These are phyloP conservation scores for Linnemannia elongata DNA, from an alignment of 192 early-diverging fungal species.

Conservation along the genomic window DNA sequence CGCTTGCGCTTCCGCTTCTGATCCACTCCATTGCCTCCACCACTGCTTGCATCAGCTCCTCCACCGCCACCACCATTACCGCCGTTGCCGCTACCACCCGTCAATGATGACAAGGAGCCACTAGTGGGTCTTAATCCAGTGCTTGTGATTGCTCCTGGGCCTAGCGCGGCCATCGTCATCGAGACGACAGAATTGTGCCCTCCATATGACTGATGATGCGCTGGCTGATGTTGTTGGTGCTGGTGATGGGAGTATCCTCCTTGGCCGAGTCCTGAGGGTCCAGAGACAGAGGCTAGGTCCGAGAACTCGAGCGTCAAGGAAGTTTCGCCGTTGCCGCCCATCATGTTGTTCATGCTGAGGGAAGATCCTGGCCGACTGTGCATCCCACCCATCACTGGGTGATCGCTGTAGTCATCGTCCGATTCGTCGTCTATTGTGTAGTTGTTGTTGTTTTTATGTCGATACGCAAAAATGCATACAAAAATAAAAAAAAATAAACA, in stretches of 20 bases:
- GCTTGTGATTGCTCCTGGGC: constrained; percentile 5
- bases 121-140: background rate
- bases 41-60: background rate
- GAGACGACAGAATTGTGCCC: background rate
- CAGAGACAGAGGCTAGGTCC: constrained; percentile 44
- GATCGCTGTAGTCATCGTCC: constrained; percentile 48
- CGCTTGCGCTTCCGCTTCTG: constrained; percentile 64
- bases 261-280: constrained; percentile 5
- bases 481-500: constrained; percentile 8
- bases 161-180: background rate
- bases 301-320: constrained; percentile 45
- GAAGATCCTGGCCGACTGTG: constrained; percentile 48
- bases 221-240: constrained; percentile 2
- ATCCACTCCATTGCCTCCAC: constrained; percentile 16
- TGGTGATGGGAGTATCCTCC: constrained; percentile 11
- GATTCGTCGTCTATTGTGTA: constrained; percentile 33
- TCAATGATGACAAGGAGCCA: background rate
- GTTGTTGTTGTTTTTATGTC: background rate
- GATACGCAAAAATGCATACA: background rate
- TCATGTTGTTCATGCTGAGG: constrained; percentile 50
- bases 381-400: constrained; percentile 31
- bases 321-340: constrained; percentile 41
- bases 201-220: background rate
- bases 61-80: background rate
- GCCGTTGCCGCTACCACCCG: background rate